phyloP scores from a whole-genome alignment of 768 basidiomycete genomes.

The Chiua virens region DNA sequence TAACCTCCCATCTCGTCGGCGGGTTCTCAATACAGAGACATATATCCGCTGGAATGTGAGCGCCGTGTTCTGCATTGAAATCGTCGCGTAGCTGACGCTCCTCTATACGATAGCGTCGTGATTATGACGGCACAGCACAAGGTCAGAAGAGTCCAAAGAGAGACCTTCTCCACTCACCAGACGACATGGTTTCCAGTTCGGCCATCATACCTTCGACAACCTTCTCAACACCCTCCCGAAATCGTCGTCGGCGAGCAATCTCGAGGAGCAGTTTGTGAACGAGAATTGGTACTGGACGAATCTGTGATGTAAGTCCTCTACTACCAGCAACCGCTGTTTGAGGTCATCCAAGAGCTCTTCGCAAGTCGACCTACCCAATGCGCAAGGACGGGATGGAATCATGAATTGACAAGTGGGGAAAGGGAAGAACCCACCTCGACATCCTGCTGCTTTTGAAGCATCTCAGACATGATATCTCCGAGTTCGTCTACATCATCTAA shows the following conservation, averaged over 20 bases:
- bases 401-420: too few relatives aligned
- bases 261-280: conserved; percentile 73
- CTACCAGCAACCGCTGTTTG: conserved; percentile 58
- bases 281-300: conserved; percentile 71
- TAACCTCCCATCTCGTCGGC: conserved; percentile 72
- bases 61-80: conserved; percentile 74
- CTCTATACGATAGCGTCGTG: conserved; percentile 41
- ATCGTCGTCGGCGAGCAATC: conserved; percentile 65
- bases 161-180: conserved; percentile 44
- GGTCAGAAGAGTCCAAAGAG: neutral
- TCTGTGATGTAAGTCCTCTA: conserved; percentile 63
- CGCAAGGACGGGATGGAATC: neutral
- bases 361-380: conserved; percentile 44
- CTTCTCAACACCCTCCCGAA: conserved; percentile 63
- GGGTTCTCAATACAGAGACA: conserved; percentile 74
- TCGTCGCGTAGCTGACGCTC: conserved; percentile 61
- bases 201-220: conserved; percentile 64
- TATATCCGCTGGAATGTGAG: conserved; percentile 74
- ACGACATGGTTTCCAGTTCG: conserved; percentile 63
- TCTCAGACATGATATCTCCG: conserved; percentile 76
- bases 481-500: conserved; percentile 74
- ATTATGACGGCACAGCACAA: neutral
- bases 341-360: conserved; percentile 54
- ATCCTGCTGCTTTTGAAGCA: conserved; percentile 66
- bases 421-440: conserved; percentile 53